These are phyloP conservation scores for Auricularia sp. DNA, from an alignment of 768 basidiomycete species.

Conservation along the genomic window DNA sequence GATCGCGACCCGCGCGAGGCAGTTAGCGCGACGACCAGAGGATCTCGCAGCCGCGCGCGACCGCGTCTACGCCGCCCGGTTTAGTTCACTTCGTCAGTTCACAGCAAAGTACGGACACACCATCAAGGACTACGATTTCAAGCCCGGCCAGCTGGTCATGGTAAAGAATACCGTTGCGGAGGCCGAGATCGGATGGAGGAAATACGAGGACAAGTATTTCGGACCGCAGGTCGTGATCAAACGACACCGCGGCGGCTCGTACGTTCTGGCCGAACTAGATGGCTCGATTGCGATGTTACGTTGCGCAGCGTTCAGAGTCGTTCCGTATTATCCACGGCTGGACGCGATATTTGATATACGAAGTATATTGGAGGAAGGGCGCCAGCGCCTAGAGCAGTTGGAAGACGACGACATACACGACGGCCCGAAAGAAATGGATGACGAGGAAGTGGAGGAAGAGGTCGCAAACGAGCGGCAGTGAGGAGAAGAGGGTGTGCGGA, in stretches of 20 bases:
- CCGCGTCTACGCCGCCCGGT: background rate
- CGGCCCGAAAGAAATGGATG: too few species aligned
- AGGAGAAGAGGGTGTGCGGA: too few species aligned
- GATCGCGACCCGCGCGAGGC: conserved; percentile 14
- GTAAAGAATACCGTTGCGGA: background rate
- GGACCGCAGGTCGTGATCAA: conserved; percentile 5
- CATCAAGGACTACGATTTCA: background rate
- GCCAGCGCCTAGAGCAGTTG: too few species aligned
- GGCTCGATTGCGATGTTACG: background rate
- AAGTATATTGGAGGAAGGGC: too few species aligned
- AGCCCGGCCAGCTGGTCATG: background rate
- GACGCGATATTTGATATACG: background rate
- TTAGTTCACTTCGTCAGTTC: background rate
- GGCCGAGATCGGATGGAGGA: background rate
- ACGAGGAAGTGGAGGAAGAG: too few species aligned
- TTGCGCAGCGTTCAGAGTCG: conserved; percentile 2
- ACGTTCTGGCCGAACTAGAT: conserved; percentile 2
- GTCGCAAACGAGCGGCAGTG: too few species aligned
- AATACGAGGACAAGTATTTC: background rate
- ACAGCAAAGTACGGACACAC: background rate
- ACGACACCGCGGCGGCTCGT: conserved; percentile 2
- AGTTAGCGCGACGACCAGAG: conserved; percentile 17
- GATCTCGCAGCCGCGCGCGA: background rate
- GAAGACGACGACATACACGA: too few species aligned
- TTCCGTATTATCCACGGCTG: background rate